Base-by-base conservation (phyloP, 192 early-diverging fungal genomes). In the Coemansia aciculifera region DNA sequence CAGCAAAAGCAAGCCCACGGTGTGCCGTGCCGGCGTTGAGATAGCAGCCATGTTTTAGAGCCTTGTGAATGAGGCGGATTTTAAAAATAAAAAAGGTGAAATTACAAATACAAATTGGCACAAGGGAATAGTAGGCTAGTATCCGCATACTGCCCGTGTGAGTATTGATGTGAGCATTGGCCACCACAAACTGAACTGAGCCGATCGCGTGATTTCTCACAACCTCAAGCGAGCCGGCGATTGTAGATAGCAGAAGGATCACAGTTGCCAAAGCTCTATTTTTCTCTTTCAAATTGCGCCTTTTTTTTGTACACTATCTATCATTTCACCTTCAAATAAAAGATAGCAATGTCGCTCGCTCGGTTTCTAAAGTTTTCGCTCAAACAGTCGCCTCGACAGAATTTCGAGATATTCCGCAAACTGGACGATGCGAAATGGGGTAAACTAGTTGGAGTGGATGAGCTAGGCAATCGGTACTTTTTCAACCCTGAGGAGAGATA, bases 381-480 rank as follows among this genome's bases (percentile, higher is more conserved):
- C 46, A 64, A 54, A 42, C 69, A 73, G 38, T 78, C 76, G 65
- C 79, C 79, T 42, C 79, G 74, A 7, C 69, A 79, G 69, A 81
- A 73, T 10, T 82, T 81, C 49, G 74, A 81, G 32, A 78, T 75
- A 24, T 69, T 74, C 66, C 76, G 76, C 75, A 81, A 77, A 32
- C 67, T 85, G 3, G 79, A 82, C 65, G 84, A 85, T 38, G 76
- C 79, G 61, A 93, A 92, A 69, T 83, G 83, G 80, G 92, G 92
- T 72, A 84, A 77, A 27, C 77, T 91, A 23, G 80, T 93, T 32
- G 92, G 92, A 46, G 80, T 73, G 29, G 92, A 93, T 78, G 75
- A 84, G 64, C 78, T 88, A 60, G 92, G 92, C 70, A 93, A 93
- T 83, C 85, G 87, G 48, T 93, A 92, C 85, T 93, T 77, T 66